Evolutionary conservation across 331 rosid species (phyloP), one percentile per base, ranked within the genome.

Genomic region (Quercus lobata): DNA sequence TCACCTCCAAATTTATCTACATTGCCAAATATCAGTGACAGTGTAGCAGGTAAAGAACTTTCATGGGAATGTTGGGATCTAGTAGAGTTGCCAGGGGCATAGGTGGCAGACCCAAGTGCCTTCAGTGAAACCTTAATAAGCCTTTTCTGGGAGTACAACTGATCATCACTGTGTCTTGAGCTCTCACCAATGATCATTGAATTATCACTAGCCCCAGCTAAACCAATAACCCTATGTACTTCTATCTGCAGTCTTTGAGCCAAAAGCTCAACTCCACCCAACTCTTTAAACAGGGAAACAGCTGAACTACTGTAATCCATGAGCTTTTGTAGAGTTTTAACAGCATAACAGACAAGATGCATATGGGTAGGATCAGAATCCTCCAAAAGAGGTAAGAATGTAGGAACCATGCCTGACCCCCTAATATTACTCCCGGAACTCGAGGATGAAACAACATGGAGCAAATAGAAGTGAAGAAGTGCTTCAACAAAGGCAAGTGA

Each of bases 361-460:
- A 96, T 81, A 72, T 96, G 99, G 75, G 79, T 84, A 78, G 88
- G 92, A 82, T 96, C 99, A 84, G 91, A 87, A 90, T 96, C 99
- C 86, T 93, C 99, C 88, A 96, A 83, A 73, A 96, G 91, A 57
- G 98, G 98, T 83, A 96, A 90, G 88, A 96, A 96, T 72, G 98
- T 96, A 41, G 99, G 98, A 84, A 96, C 99, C 99, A 96, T 96
- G 86, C 99, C 98, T 73, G 98, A 96, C 76, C 94, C 98, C 85
- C 99, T 88, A 21, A 93, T 83, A 72, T 90, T 93, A 81, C 90
- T 93, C 86, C 99, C 99, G 4, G 99, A 88, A 80, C 96, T 84
- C 22, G 99, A 96, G 7, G 99, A 91, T 27, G 99, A 96, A 77
- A 96, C 97, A 74, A 93, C 98, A 86, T 96, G 99, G 16, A 96